Conservation (phyloP, 805 yeast genomes). For the Cyberlindnera mycetangii region DNA sequence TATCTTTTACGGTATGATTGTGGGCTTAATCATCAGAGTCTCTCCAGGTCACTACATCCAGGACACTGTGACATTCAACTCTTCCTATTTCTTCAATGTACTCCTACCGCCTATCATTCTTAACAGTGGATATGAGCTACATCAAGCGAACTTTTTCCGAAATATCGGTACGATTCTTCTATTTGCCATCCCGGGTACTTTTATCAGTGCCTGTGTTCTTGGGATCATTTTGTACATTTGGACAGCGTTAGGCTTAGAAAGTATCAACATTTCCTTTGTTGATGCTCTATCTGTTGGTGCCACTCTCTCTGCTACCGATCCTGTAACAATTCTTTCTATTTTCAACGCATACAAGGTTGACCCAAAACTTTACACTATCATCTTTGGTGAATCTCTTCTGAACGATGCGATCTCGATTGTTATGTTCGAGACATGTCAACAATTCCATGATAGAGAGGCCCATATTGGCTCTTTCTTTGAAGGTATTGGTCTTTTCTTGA, state of each 20-base stretch:
- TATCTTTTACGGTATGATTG: conserved; percentile 94
- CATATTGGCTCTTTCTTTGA: conserved; percentile 76
- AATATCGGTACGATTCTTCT: conserved; percentile 87
- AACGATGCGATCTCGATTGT: conserved; percentile 98
- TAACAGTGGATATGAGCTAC: conserved; percentile 94
- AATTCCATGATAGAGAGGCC: conserved; percentile 84
- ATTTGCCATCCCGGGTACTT: conserved; percentile 97
- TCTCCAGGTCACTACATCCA: conserved; percentile 97
- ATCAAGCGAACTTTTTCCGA: conserved; percentile 91
- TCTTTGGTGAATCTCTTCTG: conserved; percentile 91
- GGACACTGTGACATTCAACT: conserved; percentile 92
- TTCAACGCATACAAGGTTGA: conserved; percentile 98
- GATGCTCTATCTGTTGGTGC: conserved; percentile 98
- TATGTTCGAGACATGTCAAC: conserved; percentile 98
- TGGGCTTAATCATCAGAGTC: conserved; percentile 85
- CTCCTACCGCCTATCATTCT: conserved; percentile 93
- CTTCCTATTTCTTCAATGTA: conserved; percentile 90
- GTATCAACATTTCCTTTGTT: conserved; percentile 85
- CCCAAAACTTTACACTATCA: conserved; percentile 94
- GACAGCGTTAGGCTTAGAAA: conserved; percentile 90
- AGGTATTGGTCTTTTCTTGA: conserved; percentile 89
- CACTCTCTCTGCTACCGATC: conserved; percentile 96
- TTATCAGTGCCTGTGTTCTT: conserved; percentile 83
- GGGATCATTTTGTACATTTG: conserved; percentile 87
- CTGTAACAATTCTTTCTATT: conserved; percentile 93